phyloP scores from a whole-genome alignment of 192 early-diverging fungal species.

The Umbelopsis ramanniana region DNA sequence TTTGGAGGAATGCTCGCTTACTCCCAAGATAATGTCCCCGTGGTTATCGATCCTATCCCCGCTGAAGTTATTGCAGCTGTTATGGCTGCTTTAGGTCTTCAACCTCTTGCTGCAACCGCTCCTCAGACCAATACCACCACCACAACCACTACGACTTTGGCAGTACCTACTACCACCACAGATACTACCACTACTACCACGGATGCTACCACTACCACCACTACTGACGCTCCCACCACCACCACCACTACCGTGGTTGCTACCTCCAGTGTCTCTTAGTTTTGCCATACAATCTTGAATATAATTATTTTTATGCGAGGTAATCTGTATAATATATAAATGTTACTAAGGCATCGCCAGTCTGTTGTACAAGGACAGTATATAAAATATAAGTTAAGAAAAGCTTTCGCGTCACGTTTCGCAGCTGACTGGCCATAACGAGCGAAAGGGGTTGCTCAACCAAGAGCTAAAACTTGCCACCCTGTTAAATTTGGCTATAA shows the following conservation, averaged over 20 bases:
- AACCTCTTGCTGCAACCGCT: not conserved
- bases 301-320: not conserved
- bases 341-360: not conserved
- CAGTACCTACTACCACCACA: not conserved
- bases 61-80: not conserved
- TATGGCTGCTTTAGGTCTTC: not conserved
- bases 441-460: too few species aligned
- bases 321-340: not conserved
- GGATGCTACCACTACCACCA: not conserved
- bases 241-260: not conserved
- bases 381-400: not conserved
- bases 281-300: too few species aligned
- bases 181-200: not conserved
- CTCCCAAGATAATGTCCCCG: slow-evolving; percentile 28
- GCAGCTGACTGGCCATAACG: slow-evolving; percentile 12
- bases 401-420: too few species aligned
- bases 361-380: not conserved
- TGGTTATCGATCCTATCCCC: not conserved
- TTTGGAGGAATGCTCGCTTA: slow-evolving; percentile 29
- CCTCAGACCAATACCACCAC: not conserved
- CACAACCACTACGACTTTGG: not conserved
- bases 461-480: not conserved
- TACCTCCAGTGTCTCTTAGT: too few species aligned
- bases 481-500: not conserved
- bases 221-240: not conserved